phyloP scores from a whole-genome alignment of 495 filamentous ascomycete genomes.

The Xylaria telfairii region DNA sequence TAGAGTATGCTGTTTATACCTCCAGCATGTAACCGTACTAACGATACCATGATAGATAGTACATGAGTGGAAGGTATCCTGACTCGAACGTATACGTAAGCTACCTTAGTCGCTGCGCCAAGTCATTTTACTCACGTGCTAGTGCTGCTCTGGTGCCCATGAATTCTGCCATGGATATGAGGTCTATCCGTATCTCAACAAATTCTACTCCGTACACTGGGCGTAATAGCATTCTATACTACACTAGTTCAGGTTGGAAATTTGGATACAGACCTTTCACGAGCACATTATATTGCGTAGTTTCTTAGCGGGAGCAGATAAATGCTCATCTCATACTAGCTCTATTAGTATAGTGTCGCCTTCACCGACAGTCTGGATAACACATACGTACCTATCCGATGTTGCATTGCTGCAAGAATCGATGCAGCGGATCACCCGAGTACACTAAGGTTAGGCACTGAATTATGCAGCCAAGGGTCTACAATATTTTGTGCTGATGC shows the following conservation, averaged over 20 bases:
- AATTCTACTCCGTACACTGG: background rate
- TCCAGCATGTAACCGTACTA: background rate
- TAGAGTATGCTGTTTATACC: background rate
- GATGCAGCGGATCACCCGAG: background rate
- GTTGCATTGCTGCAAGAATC: slow-evolving; percentile 1
- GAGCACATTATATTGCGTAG: background rate
- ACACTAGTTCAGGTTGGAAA: background rate
- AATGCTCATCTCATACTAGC: background rate
- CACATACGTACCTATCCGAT: background rate
- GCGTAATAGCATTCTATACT: background rate
- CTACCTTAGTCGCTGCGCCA: no score
- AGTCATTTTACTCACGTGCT: no score
- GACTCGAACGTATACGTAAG: no score
- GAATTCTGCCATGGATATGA: no score
- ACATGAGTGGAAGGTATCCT: background rate
- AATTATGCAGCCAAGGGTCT: no score
- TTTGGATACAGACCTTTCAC: background rate
- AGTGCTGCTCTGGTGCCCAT: no score
- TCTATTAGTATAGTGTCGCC: background rate
- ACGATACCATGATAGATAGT: no score
- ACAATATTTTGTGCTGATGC: no score
- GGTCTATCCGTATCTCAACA: background rate
- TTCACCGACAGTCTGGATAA: no score
- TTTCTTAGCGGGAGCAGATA: background rate
- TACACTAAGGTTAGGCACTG: no score